Base-by-base conservation (phyloP, 1,139 yeast genomes). In the Tardiomyces blankii region DNA sequence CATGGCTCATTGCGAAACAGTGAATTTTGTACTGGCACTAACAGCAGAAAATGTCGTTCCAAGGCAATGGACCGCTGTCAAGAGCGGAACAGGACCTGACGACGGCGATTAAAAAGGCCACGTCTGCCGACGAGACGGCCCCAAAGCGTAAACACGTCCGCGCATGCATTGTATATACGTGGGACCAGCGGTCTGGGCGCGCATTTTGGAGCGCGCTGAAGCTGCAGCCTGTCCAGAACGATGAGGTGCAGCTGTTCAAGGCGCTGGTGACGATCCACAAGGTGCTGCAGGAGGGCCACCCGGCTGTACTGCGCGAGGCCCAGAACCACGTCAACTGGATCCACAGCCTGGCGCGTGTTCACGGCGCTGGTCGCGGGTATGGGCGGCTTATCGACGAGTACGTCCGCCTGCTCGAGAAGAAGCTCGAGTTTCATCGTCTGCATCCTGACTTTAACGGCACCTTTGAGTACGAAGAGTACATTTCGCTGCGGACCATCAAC, bases 201-300 rank as follows among this genome's bases (percentile, higher is more conserved):
- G 86, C 88, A 3, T 87, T 89, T 60, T 87, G 95, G 95, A 81
- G 84, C 56, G 82, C 83, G 1, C 72, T 91, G 54, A 87, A 85
- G 62, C 68, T 83, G 44, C 80, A 82, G 55, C 95, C 96, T 1
- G 69, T 88, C 51, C 88, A 82, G 54, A 75, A 78, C 47, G 91
- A 84, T 56, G 95, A 87, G 55, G 74, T 88, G 23, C 95, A 83
- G 63, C 67, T 85, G 52, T 89, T 88, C 68, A 91, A 91, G 61
- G 82, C 94, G n/a, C 69, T 91, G 60, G 85, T 89, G 48, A 75
- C 86, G 57, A 75, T 88, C 46, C 97, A 91, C 61, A 89, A 89
- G 62, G 94, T 91, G n/a, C 68, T 89, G 19, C 97, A 91, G 63
- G 98, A 91, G 63, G 98, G 98, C 9, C 97, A 91, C 61, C 89